Base-by-base conservation (phyloP, 345 rosid genomes). In the Gossypium sturtianum region DNA sequence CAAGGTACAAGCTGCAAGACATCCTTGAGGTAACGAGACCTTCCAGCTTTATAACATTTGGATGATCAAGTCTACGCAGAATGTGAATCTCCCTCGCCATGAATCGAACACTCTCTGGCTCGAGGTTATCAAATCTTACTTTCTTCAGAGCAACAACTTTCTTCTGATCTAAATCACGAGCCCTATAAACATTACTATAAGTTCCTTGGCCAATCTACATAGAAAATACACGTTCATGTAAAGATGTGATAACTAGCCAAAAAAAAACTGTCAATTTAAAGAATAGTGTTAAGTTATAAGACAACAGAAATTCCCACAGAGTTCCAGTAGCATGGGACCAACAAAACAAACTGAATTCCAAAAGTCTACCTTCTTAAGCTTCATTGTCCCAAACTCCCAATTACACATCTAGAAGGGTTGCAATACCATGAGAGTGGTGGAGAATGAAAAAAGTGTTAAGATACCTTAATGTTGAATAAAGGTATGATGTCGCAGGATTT, bases 121-220 rank as follows among this genome's bases (percentile, higher is more conserved):
- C 98, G 70, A 92, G 82, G 62, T 92, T 94, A 82, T 94, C 98
- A 78, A 94, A 94, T 77, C 97, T 87, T 54, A 94, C 98, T 86
- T 92, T 94, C 90, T 94, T 94, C 81, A 94, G 83, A 70, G 98
- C 98, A 79, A 94, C 98, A 68, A 90, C 84, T 77, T 94, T 94
- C 86, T 84, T 92, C 74, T 91, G 94, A 83, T 92, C 98, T 19
- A 95, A 89, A 76, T 95, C 99, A 52, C 97, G 89, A 67, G 99
- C 99, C 76, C 98, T 89, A 70, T 95, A 95, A 41, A 95, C 99
- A 44, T 92, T 95, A 80, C 98, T 92, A 72, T 95, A 95, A 51
- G 99, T 95, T 76, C 99, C 99, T 81, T 95, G 99, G 74, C 99
- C 99, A 85, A 95, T 95, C 99, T 95, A 88, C 89, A 86, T 6